Base-by-base conservation (phyloP, 108 stramenopile species). In the Cyclostephanos tholiformis region DNA sequence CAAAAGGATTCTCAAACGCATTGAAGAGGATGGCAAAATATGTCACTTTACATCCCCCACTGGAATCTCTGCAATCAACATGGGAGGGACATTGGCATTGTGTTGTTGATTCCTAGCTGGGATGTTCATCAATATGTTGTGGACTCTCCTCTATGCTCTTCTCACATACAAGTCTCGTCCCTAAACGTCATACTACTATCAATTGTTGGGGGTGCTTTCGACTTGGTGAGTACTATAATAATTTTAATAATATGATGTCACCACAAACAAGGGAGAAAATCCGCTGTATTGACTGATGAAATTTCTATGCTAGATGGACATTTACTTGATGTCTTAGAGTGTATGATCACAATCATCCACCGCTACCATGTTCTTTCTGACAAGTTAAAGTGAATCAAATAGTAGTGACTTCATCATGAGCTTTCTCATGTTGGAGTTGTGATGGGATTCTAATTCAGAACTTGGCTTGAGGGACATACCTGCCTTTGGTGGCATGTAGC, bases 401-500 rank as follows among this genome's bases (percentile, higher is more conserved):
- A 14, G 35, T 32, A 19, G 51, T 35, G 29, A 51, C 2, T 22
- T 43, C 4, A 46, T 63, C 0, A 48, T 82, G 41, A 69, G 67
- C 53, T 51, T 39, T 32, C 22, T 41, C 19, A 71, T 82, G 77
- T 39, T 78, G 5, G 26, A 68, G 4, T 48, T 76, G 75, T 64
- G 77, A 29, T 78, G 77, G 82, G 67, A 78, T 63, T 19, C 39
- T 19, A 27, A 4, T 1, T 65, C 53, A 38, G 30, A 76, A 14
- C 19, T 38, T 43, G 82, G 82, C 5, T 51, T 82, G 11, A 72
- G 82, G 1, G 51, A 62, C 29, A 48, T 79, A 20, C 66, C 77
- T 17, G 79, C 93, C n/a, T 94, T 87, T 53, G 93, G 91, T 26
- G 93, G 93, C 32, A 14, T 94, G 39, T 87, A 92, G 76, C 44